Base-by-base conservation (phyloP, 2,329 filamentous ascomycete genomes). In the Cladophialophora immunda region DNA sequence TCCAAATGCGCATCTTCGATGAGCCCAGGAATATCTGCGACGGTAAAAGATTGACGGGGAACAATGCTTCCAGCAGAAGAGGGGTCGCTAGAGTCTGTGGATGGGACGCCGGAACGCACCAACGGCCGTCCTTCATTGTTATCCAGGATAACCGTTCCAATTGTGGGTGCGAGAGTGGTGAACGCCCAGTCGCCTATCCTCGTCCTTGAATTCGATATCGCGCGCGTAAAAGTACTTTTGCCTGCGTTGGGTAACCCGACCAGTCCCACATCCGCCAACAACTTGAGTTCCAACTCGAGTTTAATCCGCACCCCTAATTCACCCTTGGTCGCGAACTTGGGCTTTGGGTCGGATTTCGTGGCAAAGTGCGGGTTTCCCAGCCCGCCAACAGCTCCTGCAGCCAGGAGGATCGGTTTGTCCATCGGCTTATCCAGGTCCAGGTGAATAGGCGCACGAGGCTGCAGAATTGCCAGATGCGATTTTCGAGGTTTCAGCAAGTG, bases 171-270 rank as follows among this genome's bases (percentile, higher is more conserved):
- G 8, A 99, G 84, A 0, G 95, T 99, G 2, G 95, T 99, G 78
- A 99, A 99, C 9, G 93, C 94, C 95, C 95, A 99, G 77, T 92
- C 90, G 47, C 95, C 95, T 4, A 99, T 89, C 45, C 95, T 88
- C 1, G 95, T 92, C 67, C 93, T 90, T 76, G 92, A 96, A 77
- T 94, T 94, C 73, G 90, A 97, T 73, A 99, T 82, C 2, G 94
- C 90, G 19, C 95, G 89, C 17, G 98, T 85, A 1, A 99, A 85
- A 0, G 95, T 98, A 76, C 92, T 96, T 80, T 99, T 99, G 8
- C 95, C 95, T 4, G 94, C 95, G 77, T 99, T 99, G 1, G 95
- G 95, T 17, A 98, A 86, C 0, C 95, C 95, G 17, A 99, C 95
- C 2, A 99, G 85, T 0, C 95, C 95, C 7, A 99, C 91, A 78